These are phyloP conservation scores for Hyaloperonospora arabidopsidis DNA, from an alignment of 352 stramenopile species.

Conservation along the genomic window DNA sequence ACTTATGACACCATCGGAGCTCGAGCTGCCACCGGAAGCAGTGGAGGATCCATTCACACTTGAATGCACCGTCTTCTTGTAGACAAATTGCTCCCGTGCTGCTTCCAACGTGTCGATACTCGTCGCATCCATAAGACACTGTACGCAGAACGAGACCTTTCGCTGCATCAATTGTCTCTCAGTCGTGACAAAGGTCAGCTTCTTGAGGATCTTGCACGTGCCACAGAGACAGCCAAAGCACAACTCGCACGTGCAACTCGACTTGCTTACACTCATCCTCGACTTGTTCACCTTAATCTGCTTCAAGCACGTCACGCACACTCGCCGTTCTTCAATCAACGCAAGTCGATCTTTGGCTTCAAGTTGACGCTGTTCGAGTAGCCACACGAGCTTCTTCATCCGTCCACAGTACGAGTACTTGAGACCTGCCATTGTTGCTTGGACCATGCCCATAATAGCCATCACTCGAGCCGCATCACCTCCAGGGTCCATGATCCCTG, in stretches of 20 bases:
- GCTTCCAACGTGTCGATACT: not conserved
- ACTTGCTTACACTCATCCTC: not conserved
- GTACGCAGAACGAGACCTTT: not conserved
- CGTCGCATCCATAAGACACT: not conserved
- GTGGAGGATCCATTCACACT: not conserved
- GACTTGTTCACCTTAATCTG: not conserved
- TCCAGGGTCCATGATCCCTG: not conserved
- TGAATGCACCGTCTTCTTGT: not conserved
- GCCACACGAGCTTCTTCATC: not conserved
- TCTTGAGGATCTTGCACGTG: not conserved
- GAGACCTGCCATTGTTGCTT: not conserved
- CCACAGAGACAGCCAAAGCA: not conserved
- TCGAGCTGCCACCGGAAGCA: not conserved
- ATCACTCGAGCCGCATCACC: not conserved
- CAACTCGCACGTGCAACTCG: not conserved
- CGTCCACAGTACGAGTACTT: conserved; percentile 1
- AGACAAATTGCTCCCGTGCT: not conserved
- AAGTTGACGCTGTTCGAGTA: not conserved
- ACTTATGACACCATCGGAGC: not conserved
- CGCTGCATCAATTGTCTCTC: not conserved
- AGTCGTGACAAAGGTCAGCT: not conserved
- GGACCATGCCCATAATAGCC: not conserved
- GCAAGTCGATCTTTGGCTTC: not conserved
- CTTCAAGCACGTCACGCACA: not conserved
- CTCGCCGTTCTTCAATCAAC: not conserved